These are phyloP conservation scores for Dianthus caryophyllus DNA, from an alignment of 148 eudicot species.

Conservation along the genomic window DNA sequence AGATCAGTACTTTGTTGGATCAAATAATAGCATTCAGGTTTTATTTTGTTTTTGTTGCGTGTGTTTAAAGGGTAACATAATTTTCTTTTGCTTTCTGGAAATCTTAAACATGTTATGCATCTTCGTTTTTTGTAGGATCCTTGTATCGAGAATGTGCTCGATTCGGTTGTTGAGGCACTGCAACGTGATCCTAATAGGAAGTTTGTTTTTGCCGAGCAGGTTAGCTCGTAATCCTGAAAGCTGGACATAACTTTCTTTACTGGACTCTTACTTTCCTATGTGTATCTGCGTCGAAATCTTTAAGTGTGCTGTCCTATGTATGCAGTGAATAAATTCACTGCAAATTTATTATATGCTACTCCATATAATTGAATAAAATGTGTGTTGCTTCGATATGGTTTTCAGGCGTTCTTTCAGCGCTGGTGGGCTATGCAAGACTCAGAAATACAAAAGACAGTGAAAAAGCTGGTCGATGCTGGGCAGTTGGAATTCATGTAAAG, in stretches of 20 bases:
- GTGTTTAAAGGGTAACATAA: neutral
- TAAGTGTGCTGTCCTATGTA: neutral
- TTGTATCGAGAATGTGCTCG: slow-evolving; percentile 76
- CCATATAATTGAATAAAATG: no score
- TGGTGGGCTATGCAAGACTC: slow-evolving; percentile 73
- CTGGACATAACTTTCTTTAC: neutral
- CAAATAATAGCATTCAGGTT: slow-evolving; percentile 79
- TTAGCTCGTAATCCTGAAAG: slow-evolving; percentile 9
- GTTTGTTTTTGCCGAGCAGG: slow-evolving; percentile 86
- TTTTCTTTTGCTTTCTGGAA: neutral
- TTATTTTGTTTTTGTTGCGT: neutral
- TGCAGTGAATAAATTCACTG: neutral
- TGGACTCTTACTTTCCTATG: neutral
- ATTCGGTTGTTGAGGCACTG: slow-evolving; percentile 68
- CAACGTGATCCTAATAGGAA: slow-evolving; percentile 66
- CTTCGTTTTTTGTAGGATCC: slow-evolving; percentile 51
- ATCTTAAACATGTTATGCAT: neutral
- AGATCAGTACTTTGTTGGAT: slow-evolving; percentile 94
- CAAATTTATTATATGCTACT: no score
- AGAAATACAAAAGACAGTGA: slow-evolving; percentile 47
- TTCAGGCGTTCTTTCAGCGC: slow-evolving; percentile 76
- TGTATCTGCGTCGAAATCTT: neutral
- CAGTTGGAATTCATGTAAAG: slow-evolving; percentile 73
- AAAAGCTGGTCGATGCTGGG: slow-evolving; percentile 59
- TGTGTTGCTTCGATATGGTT: no score